Conservation (phyloP, 2,329 filamentous ascomycete genomes). For the Mariannaea sp. region DNA sequence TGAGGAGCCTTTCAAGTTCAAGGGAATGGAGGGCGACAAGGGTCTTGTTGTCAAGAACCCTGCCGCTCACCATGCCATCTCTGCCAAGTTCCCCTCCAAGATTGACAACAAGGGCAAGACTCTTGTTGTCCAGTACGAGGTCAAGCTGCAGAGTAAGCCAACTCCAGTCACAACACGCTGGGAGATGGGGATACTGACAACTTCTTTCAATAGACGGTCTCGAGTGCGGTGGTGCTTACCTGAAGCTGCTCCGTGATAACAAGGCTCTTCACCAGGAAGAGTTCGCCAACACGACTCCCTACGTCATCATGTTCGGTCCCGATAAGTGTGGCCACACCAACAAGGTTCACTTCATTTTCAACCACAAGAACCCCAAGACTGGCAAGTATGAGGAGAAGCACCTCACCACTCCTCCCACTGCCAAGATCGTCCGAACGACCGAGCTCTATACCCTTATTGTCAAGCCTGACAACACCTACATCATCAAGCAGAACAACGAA, state of each 20-base stretch:
- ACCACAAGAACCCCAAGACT: constrained; percentile 99
- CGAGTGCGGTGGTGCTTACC: constrained; percentile 96
- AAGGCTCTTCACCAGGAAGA: constrained; percentile 95
- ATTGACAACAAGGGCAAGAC: constrained; percentile 98
- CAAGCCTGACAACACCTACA: constrained; percentile 93
- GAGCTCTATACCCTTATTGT: constrained; percentile 97
- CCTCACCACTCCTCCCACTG: constrained; percentile 79
- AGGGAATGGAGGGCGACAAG: constrained; percentile 93
- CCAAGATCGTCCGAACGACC: constrained; percentile 87
- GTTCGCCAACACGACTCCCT: constrained; percentile 96
- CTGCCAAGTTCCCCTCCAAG: constrained; percentile 95
- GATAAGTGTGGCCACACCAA: constrained; percentile 99
- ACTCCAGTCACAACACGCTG: neutral
- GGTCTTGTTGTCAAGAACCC: constrained; percentile 98
- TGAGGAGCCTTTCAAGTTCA: constrained; percentile 88
- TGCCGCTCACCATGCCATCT: constrained; percentile 98
- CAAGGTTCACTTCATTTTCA: constrained; percentile 99
- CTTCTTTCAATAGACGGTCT: constrained; percentile 70
- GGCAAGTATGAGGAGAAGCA: constrained; percentile 99
- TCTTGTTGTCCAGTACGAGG: constrained; percentile 97
- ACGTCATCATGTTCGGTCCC: constrained; percentile 99
- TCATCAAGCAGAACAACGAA: constrained; percentile 90
- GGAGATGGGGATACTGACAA: constrained; percentile 36
- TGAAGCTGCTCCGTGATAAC: constrained; percentile 98
- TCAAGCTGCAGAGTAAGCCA: constrained; percentile 91